Evolutionary conservation across 2,329 filamentous ascomycete genomes (phyloP), one percentile per base, ranked within the genome.

Genomic region (Penicillium verrucosum): DNA sequence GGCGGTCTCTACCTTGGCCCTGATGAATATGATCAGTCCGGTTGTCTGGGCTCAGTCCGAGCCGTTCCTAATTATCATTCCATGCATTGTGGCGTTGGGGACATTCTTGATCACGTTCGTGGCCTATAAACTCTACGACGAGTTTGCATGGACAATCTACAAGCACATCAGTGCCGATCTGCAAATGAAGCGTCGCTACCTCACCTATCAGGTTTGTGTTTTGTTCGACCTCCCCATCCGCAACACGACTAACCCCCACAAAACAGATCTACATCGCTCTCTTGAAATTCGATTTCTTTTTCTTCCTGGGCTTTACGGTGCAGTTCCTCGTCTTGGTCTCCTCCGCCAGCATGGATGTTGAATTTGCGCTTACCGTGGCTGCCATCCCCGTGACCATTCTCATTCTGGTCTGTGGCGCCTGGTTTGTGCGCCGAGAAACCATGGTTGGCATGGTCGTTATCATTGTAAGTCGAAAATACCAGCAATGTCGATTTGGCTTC

Each of bases 201-300:
- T 99, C 58, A 90, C 93, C 60, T 99, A 96, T 73, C 94, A 99
- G 86, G 92, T 96, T 80, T 51, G 80, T 40, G 5, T 55, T 40
- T 32, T 36, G 11, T 48, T 21, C 5, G 25, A 16, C 25, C n/a
- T 45, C 41, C 14, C 16, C 23, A 25, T 41, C 54, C 62, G 41
- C 67, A 73, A 61, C 69, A 18, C 10, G 5, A 30, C 41, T 56
- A 38, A 56, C 34, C 29, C 5, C 46, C 38, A n/a, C n/a, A 8
- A 25, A 30, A 18, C 60, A 96, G 92, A 92, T 99, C 74, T 99
- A 97, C 76, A 97, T 99, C 69, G 91, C 94, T 37, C 84, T 99
- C 11, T 83, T 99, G 63, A 99, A 99, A 77, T 99, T 99, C 74
- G 94, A 99, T 78, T 97, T 99, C 77, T 99, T 99, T 85, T 97